phyloP scores from a whole-genome alignment of 2,329 filamentous ascomycete species.

The Colletotrichum gigasporum region DNA sequence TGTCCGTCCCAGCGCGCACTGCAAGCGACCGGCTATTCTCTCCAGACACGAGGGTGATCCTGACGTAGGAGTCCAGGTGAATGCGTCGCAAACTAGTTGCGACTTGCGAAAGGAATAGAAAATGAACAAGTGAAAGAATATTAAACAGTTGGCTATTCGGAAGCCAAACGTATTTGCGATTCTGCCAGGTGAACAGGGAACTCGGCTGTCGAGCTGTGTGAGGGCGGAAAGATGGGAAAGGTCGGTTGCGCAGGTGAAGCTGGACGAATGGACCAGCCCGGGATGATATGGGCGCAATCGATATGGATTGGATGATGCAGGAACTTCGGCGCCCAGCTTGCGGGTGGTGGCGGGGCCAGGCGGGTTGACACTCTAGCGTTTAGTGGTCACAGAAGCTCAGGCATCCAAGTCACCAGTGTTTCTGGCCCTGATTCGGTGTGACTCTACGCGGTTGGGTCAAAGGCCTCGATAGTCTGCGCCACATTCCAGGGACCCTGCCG shows the following conservation, averaged over 20 bases:
- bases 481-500: background rate
- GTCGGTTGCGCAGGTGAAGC: conserved; percentile 26
- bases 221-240: conserved; percentile 18
- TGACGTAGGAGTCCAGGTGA: conserved; percentile 24
- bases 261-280: conserved; percentile 18
- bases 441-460: background rate
- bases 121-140: conserved; percentile 31
- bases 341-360: conserved; percentile 19
- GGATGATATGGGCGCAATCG: conserved; percentile 28
- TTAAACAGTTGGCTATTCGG: conserved; percentile 17
- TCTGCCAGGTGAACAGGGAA: conserved; percentile 34
- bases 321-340: conserved; percentile 19
- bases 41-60: conserved; percentile 25
- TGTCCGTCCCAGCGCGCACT: conserved; percentile 2
- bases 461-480: background rate
- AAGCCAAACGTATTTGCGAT: conserved; percentile 20
- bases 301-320: conserved; percentile 29
- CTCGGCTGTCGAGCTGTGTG: conserved; percentile 35
- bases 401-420: conserved; percentile 7
- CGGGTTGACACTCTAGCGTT: conserved; percentile 1
- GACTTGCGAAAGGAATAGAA: conserved; percentile 23
- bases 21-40: conserved; percentile 5
- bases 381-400: conserved; percentile 17
- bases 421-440: background rate
- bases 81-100: conserved; percentile 25